Base-by-base conservation (phyloP, 768 basidiomycete species). In the Lepiota venenata region DNA sequence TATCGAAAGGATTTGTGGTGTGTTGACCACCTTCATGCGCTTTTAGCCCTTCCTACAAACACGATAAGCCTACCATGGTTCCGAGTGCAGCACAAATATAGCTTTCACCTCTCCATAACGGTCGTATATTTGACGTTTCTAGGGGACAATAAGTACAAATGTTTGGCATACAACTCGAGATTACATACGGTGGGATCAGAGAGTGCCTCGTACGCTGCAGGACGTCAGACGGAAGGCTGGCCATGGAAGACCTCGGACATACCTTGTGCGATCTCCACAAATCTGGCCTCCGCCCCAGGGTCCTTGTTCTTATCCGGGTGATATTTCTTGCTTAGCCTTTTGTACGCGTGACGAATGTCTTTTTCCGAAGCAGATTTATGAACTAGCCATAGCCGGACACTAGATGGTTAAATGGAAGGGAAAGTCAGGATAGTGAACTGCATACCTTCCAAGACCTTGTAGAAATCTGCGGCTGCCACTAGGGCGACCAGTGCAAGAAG, bases 271-370 rank as follows among this genome's bases (percentile, higher is more conserved):
- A 97, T 87, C 58, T 96, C 87, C 18, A 97, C 91, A 67, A 98
- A 98, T 65, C 79, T 88, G 52, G 82, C 82, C 64, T 93, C 87
- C 11, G 93, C 90, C 2, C 75, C 85, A 51, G 85, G 80, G 14
- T 89, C 90, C 63, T 87, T 88, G 70, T 95, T 97, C 76, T 96
- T 97, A 77, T 99, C 96, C 0, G 96, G 96, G 64, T 98, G 95
- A 52, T 81, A 93, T 71, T 86, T 91, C 63, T 84, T 84, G 68
- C 91, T 92, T 15, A 95, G 76, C 61, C 83, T 85, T 69, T 93
- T 93, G 73, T 97, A 98, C 2, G 94, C 92, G 60, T 90, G 87
- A 69, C 88, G 83, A 66, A 98, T 92, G 64, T 96, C 93, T 64
- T 83, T 84, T 41, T 94, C 91, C 36, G 87, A 87, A 12, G 93